Conservation (phyloP, 2,329 filamentous ascomycete genomes). For the Phialophora expanda region DNA sequence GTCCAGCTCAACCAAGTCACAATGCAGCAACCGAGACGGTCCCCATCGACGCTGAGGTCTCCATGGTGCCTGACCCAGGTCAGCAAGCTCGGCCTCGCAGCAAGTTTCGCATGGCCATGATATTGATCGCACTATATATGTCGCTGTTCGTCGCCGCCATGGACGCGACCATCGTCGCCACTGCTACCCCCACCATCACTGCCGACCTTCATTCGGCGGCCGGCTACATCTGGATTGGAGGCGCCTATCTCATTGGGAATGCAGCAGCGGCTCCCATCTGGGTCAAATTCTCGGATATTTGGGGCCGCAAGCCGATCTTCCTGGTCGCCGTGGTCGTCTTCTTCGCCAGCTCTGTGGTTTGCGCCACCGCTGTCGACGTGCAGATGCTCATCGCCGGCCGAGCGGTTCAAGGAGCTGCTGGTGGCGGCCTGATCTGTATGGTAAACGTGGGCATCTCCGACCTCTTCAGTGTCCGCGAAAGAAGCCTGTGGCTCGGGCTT, state of each 20-base stretch:
- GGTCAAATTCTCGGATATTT: slow-evolving; percentile 66
- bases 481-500: slow-evolving; percentile 58
- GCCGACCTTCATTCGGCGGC: slow-evolving; percentile 64
- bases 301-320: slow-evolving; percentile 62
- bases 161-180: slow-evolving; percentile 44
- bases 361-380: slow-evolving; percentile 55
- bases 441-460: slow-evolving; percentile 62
- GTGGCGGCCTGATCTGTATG: slow-evolving; percentile 59
- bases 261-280: slow-evolving; percentile 72
- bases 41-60: background rate
- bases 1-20: slow-evolving; percentile 7
- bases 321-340: slow-evolving; percentile 57
- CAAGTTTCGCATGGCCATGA: slow-evolving; percentile 36
- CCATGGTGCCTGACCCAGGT: slow-evolving; percentile 38
- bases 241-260: slow-evolving; percentile 72
- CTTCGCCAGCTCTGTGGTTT: slow-evolving; percentile 56
- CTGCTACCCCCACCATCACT: slow-evolving; percentile 44
- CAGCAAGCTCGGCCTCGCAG: slow-evolving; percentile 36
- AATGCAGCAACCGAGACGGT: slow-evolving; percentile 19
- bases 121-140: slow-evolving; percentile 40
- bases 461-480: slow-evolving; percentile 58
- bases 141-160: slow-evolving; percentile 42
- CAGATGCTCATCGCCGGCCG: slow-evolving; percentile 60
- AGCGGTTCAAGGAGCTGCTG: slow-evolving; percentile 60
- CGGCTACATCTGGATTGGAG: slow-evolving; percentile 80